These are phyloP conservation scores for Clarireedia sp. DNA, from an alignment of 2,329 filamentous ascomycete species.

Conservation along the genomic window DNA sequence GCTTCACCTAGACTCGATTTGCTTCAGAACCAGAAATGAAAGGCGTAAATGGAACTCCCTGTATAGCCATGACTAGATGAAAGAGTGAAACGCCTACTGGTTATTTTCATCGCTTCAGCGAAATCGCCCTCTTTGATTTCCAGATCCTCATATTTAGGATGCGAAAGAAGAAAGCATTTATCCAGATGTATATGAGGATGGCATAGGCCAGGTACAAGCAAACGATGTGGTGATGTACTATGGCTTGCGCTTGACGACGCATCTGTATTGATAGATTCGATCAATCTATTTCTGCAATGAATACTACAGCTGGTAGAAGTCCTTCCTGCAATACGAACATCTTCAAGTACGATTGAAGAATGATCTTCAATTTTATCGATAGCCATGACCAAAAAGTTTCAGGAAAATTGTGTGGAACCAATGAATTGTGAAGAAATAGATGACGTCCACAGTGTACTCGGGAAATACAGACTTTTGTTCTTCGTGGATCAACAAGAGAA, in stretches of 20 bases:
- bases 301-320: slow-evolving; percentile 29
- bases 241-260: not conserved
- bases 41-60: not conserved
- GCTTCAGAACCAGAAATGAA: not conserved
- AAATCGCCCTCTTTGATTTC: slow-evolving; percentile 55
- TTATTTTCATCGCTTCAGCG: slow-evolving; percentile 54
- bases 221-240: slow-evolving; percentile 8
- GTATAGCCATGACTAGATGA: not conserved
- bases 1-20: slow-evolving; percentile 34
- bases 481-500: no score
- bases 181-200: slow-evolving; percentile 70
- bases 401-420: no score
- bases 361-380: no score
- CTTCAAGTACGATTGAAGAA: not conserved
- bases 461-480: no score
- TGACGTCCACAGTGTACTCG: no score
- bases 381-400: no score
- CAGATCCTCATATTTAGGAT: slow-evolving; percentile 52
- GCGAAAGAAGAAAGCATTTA: slow-evolving; percentile 52
- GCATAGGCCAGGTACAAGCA: slow-evolving; percentile 51
- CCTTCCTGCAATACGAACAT: slow-evolving; percentile 28
- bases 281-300: slow-evolving; percentile 20
- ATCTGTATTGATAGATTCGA: slow-evolving; percentile 11
- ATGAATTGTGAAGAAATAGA: no score
- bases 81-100: slow-evolving; percentile 27